Base-by-base conservation (phyloP, 2,329 filamentous ascomycete genomes). In the Verticillium nonalfalfae region DNA sequence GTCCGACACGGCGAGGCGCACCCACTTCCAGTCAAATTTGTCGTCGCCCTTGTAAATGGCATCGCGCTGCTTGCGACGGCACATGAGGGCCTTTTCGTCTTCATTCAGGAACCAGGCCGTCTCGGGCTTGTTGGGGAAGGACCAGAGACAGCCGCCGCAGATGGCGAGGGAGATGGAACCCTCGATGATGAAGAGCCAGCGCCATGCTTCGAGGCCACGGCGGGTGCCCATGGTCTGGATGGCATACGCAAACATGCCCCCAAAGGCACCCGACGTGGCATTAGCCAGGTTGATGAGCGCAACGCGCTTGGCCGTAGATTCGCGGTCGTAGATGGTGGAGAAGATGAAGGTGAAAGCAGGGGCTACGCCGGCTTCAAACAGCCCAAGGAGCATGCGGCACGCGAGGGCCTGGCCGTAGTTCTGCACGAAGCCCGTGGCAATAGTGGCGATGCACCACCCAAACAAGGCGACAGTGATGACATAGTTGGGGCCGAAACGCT, bases 171-270 rank as follows among this genome's bases (percentile, higher is more conserved):
- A 72, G 9, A 71, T 64, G 11, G 72, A 62, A 2, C 77, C 77
- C 62, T 79, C 76, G 7, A 75, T 68, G 58, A 78, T 76, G 63
- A 81, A 81, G 1, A 79, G 66, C 79, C 79, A 81, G 61, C 77
- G 69, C 79, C 79, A 81, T 4, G 79, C 79, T 10, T 70, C 68
- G 14, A 81, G 72, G 1, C 78, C 78, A 55, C 72, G 73, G n/a
- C 68, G 70, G 4, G 75, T 75, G 33, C 81, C 77, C 45, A 81
- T 71, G 6, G 74, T 73, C 14, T 75, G 71, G 21, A 65, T 62
- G 18, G 57, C 62, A 52, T 65, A 65, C 11, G 64, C 62, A 18
- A 65, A 52, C 7, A 66, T 59, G 1, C 67, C 68, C 21, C 66
- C 66, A 52, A 68, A 65, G n/a, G 62, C 69, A 7, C 69, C 69